Base-by-base conservation (phyloP, 495 filamentous ascomycete genomes). In the Daldinia childiae region DNA sequence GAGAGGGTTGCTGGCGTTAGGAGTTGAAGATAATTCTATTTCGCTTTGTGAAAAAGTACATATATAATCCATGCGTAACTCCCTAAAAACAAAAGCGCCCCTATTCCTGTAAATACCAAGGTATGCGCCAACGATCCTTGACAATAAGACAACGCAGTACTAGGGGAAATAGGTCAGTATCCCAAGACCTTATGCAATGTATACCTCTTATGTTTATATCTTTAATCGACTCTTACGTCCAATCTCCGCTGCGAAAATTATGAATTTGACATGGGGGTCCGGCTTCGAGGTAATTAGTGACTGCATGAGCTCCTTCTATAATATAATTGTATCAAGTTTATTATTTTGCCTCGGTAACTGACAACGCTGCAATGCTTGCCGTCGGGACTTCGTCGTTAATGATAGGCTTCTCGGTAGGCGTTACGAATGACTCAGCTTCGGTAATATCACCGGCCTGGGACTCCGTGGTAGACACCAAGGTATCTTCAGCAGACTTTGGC, bases 321-420 rank as follows among this genome's bases (percentile, higher is more conserved):
- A 45, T 21, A 19, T 21, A 41, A 32, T 45, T 24, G 24, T 14
- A 3, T 48, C 7, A n/a, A 26, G 6, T n/a, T 54, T 48, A 60
- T 38, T 57, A 52, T 12, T 63, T 55, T 2, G 7, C 58, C 6
- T 69, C 71, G 41, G 66, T 30, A 34, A 69, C 50, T 5, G 71
- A 59, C 6, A 73, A 34, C 4, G 71, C 66, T 14, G 65, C 66
- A 19, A 73, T 59, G 26, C 43, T 66, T 19, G 65, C 57, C 17
- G 66, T 69, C 27, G 69, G 70, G 17, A 66, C 71, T 21, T 74
- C 71, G 41, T 43, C 66, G 45, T 61, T 74, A 17, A 68, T 24
- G 14, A 61, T 21, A 15, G 64, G n/a, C 36, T 64, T 68, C 57
- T 64, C 71, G 12, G 24, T 48, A 9, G 70, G 57, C 17, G 71